Percentiles rank a stretch among this genome's conserved stretches.
Conservation (phyloP, 1,284 basidiomycete species). For the Paramarasmius palmivorus region DNA sequence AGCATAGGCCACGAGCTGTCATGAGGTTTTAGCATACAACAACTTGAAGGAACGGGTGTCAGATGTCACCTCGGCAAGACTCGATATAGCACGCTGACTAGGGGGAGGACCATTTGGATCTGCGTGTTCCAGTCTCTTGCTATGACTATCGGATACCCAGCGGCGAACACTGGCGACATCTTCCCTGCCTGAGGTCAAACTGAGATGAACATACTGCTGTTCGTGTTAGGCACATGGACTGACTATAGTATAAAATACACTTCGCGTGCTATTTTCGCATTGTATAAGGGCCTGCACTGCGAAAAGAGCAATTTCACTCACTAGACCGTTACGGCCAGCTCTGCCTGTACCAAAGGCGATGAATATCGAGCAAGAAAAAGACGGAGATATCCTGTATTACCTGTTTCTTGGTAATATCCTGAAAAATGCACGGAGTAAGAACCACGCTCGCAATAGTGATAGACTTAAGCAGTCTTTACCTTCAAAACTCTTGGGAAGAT, state of each 20-base stretch:
- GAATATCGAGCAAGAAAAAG: background rate
- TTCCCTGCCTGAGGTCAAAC: constrained; percentile 60
- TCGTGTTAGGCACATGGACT: constrained; percentile 21
- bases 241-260: constrained; percentile 83
- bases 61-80: constrained; percentile 58
- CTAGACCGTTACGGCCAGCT: constrained; percentile 82
- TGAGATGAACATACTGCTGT: background rate
- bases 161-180: constrained; percentile 60
- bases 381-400: constrained; percentile 30
- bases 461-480: constrained; percentile 39
- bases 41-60: constrained; percentile 3
- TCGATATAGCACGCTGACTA: constrained; percentile 66
- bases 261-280: constrained; percentile 61
- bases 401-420: constrained; percentile 92
- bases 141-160: constrained; percentile 51
- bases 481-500: constrained; percentile 83
- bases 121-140: constrained; percentile 40
- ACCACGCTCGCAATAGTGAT: constrained; percentile 2
- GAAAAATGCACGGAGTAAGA: background rate
- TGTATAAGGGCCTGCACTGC: background rate
- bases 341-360: constrained; percentile 45
- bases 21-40: constrained; percentile 1
- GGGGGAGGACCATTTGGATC: constrained; percentile 55
- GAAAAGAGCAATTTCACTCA: constrained; percentile 33
- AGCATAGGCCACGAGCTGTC: constrained; percentile 65